These are phyloP conservation scores for Globisporangium okanoganense DNA, from an alignment of 352 stramenopile species.

Conservation along the genomic window DNA sequence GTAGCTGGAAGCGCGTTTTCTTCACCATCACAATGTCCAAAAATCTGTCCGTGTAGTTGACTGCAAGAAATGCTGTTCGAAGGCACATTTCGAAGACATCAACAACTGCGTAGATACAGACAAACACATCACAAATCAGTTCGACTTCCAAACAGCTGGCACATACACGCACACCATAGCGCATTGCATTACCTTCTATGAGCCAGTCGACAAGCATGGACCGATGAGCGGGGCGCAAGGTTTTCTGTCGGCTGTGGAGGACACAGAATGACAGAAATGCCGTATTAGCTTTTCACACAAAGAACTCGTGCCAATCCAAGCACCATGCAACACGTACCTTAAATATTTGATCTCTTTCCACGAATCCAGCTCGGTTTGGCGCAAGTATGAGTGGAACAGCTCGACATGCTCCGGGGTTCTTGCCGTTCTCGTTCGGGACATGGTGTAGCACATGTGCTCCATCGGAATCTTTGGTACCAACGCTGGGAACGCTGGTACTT, in stretches of 20 bases:
- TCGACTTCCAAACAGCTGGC: neutral
- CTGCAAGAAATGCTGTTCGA: constrained; percentile 85
- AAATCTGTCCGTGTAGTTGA: constrained; percentile 90
- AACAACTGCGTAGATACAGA: constrained; percentile 53
- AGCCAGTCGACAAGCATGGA: constrained; percentile 92
- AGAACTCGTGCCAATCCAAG: neutral
- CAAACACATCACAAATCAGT: constrained; percentile 2
- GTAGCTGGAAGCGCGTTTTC: constrained; percentile 85
- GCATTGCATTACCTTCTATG: constrained; percentile 69
- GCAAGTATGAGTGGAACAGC: constrained; percentile 76
- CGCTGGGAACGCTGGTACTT: constrained; percentile 31
- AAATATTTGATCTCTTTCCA: constrained; percentile 88
- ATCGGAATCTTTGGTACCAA: constrained; percentile 72
- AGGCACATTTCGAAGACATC: constrained; percentile 93
- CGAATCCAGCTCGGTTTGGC: constrained; percentile 71
- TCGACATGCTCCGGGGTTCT: constrained; percentile 70
- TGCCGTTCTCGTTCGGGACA: constrained; percentile 39
- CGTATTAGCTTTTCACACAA: neutral
- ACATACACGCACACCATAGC: neutral
- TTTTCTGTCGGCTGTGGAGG: constrained; percentile 66
- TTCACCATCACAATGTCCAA: constrained; percentile 87
- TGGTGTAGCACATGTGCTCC: constrained; percentile 70
- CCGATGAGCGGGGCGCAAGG: constrained; percentile 74
- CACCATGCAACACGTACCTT: constrained; percentile 32
- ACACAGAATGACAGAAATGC: constrained; percentile 1